Evolutionary conservation across 352 stramenopile genomes (phyloP), one percentile per base, ranked within the genome.

Genomic region (Globisporangium polare): DNA sequence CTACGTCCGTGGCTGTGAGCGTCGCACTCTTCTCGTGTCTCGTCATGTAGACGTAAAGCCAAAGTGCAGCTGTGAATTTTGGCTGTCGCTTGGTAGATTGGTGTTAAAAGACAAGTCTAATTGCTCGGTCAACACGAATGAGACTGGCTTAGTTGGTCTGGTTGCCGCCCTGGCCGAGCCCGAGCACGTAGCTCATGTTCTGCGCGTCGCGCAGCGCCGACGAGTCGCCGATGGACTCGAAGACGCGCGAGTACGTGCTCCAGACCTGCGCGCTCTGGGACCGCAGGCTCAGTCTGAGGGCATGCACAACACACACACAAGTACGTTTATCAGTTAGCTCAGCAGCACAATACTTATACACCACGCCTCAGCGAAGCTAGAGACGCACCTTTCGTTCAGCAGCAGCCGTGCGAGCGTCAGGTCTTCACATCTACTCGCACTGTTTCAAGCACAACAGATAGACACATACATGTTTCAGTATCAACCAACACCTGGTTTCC

Each of bases 181-280:
- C 86, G 47, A 95, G 74, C 47, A 94, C 86, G 71, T 94, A 95
- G 71, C 86, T 94, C 84, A 95, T 95, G 63, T 75, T 85, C 68
- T 93, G 81, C n/a, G 86, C 86, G 39, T 93, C 84, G 31, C 83
- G 81, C 51, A 94, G 77, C n/a, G 76, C 85, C 20, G 79, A 86
- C 24, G 75, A 60, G 51, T 95, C 86, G 37, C 85, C 80, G 51
- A 86, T 75, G 10, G 77, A 81, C 60, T 77, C 82, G 9, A 77
- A 89, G 29, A 95, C 72, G 41, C 77, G 78, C 33, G 80, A 92
- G 65, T 84, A 94, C 9, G 75, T 76, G 58, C 80, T 86, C 86
- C 86, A 95, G 37, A 80, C 81, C 62, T 95, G 86, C 3, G 86
- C 86, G 50, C 80, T 93, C 43, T 95, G 86, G 20, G 86, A 79